Evolutionary conservation across 345 rosid genomes (phyloP), one percentile per base, ranked within the genome.

Genomic region (Bruguiera sexangula): DNA sequence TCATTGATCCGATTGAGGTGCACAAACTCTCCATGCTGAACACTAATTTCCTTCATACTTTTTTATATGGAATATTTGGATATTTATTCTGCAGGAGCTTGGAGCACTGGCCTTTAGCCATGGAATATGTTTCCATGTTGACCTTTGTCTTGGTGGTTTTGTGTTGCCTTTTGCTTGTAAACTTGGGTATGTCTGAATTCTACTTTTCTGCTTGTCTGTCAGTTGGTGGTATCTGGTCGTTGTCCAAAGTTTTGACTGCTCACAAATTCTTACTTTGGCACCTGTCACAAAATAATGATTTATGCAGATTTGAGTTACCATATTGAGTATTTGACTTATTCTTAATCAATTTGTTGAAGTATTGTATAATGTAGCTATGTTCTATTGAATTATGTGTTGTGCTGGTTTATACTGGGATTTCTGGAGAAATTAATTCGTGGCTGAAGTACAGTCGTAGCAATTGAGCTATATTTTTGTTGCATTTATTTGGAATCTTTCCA

Each of bases 141-240:
- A 95, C 85, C 96, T 92, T 52, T 95, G 99, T 84, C 99, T 95
- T 74, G 99, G 99, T 69, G 99, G 99, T 61, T 92, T 92, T 76
- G 98, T 92, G 51, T 81, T 95, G 82, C 99, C 99, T 65, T 95
- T 95, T 39, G 96, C 99, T 80, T 81, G 84, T 76, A 86, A 85
- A 81, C 93, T 92, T 32, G 97, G 99, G 98, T 78, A 78, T 69
- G 65, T 31, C 59, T 48, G 26, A 53, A 24, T 27, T 63, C 63
- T 55, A 55, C 24, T 8, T 27, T 30, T n/a, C 3, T 68, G 21
- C 16, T 20, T n/a, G 8, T 15, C 26, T 57, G 46, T 64, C 16
- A 9, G 16, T 62, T 27, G 26, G 55, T n/a, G 22, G 10, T 52
- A 34, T 36, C 67, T 65, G 39, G 29, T 52, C 37, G 18, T 51